Evolutionary conservation across 164 flowering plant species (phyloP).

Genomic region (Kingdonia uniflora): DNA sequence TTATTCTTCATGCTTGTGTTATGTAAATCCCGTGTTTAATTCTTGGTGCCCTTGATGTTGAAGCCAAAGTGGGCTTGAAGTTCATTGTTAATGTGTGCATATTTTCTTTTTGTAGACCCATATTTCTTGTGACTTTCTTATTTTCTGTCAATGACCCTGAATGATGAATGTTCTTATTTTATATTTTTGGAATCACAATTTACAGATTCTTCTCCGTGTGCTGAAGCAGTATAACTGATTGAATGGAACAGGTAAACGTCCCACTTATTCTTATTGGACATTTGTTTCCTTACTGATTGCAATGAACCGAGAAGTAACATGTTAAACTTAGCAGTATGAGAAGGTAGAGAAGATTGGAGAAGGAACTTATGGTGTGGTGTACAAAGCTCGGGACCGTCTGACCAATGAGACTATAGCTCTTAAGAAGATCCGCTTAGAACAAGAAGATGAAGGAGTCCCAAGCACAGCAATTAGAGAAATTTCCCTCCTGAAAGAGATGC

Average conservation of each 20-base stretch:
- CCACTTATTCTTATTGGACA: background rate
- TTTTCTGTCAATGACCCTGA: too few species aligned
- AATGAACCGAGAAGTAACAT: background rate
- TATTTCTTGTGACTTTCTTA: too few species aligned
- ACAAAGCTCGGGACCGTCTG: constrained; percentile 73
- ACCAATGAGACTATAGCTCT: constrained; percentile 84
- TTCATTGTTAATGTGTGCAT: too few species aligned
- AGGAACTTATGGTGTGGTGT: constrained; percentile 96
- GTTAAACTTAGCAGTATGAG: constrained; percentile 47
- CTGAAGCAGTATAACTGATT: constrained; percentile 1
- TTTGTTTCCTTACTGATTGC: background rate
- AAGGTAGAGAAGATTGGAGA: constrained; percentile 97
- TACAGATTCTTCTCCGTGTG: constrained; percentile 5
- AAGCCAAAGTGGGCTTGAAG: too few species aligned
- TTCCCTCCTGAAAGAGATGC: constrained; percentile 95
- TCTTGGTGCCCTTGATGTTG: too few species aligned
- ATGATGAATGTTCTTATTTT: too few species aligned
- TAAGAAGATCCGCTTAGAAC: constrained; percentile 92
- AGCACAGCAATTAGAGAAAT: constrained; percentile 96
- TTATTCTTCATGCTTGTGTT: too few species aligned
- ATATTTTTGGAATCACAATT: background rate
- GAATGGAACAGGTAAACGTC: constrained; percentile 14
- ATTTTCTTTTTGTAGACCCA: too few species aligned
- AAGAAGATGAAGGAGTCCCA: constrained; percentile 96
- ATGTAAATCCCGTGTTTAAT: too few species aligned